phyloP scores from a whole-genome alignment of 192 early-diverging fungal genomes.

The Coemansia sp. region DNA sequence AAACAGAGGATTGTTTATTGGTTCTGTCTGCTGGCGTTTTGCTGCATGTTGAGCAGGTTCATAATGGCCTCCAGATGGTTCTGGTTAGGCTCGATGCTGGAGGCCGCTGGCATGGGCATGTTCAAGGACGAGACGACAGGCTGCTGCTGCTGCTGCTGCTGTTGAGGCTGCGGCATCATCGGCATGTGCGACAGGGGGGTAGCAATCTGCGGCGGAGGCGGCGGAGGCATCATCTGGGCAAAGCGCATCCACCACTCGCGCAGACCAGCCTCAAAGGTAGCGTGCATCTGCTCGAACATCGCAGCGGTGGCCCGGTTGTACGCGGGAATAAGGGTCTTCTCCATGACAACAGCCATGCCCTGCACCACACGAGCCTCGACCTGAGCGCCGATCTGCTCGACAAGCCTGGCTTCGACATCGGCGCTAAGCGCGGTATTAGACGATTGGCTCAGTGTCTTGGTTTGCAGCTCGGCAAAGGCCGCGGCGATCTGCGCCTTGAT shows the following conservation, averaged over 20 bases:
- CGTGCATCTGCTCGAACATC: slow-evolving; percentile 55
- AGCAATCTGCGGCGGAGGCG: slow-evolving; percentile 26
- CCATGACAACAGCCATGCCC: slow-evolving; percentile 34
- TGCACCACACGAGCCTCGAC: slow-evolving; percentile 31
- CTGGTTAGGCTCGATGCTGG: neutral
- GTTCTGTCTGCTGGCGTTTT: neutral
- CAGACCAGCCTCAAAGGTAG: slow-evolving; percentile 46
- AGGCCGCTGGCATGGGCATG: neutral
- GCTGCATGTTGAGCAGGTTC: slow-evolving; percentile 9
- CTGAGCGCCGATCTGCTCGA: slow-evolving; percentile 24
- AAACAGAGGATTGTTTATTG: neutral
- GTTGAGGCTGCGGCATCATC: slow-evolving; percentile 31
- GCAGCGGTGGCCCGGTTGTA: slow-evolving; percentile 47
- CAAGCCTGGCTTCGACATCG: slow-evolving; percentile 31
- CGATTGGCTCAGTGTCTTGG: neutral
- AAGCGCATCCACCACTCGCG: slow-evolving; percentile 52
- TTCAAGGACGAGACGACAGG: neutral
- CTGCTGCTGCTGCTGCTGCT: slow-evolving; percentile 5
- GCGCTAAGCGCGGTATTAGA: slow-evolving; percentile 13
- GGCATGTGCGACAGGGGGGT: slow-evolving; percentile 39
- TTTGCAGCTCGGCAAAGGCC: slow-evolving; percentile 15
- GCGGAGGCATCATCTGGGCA: slow-evolving; percentile 44
- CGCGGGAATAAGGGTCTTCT: slow-evolving; percentile 48
- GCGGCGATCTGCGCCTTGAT: slow-evolving; percentile 25
- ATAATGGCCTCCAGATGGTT: slow-evolving; percentile 9